These are phyloP conservation scores for Cercophora samala DNA, from an alignment of 495 filamentous ascomycete genomes.

Conservation along the genomic window DNA sequence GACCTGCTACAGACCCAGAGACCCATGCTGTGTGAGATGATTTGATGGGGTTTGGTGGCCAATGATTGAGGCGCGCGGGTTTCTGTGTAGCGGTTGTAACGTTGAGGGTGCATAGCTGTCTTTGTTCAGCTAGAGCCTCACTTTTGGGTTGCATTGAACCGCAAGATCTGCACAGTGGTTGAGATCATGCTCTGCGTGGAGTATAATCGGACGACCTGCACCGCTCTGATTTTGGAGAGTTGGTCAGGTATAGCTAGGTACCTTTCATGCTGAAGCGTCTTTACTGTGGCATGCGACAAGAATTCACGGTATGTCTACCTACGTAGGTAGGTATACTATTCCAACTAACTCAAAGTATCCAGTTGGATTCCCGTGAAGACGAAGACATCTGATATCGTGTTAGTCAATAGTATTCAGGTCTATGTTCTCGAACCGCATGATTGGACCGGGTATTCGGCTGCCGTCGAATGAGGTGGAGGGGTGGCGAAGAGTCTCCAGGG, in stretches of 20 bases:
- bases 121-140: slow-evolving; percentile 3
- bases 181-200: background rate
- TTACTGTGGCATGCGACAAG: too few relatives aligned
- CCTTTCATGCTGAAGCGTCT: too few relatives aligned
- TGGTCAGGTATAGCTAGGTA: too few relatives aligned
- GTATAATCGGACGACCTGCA: background rate
- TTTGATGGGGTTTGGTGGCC: background rate
- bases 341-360: too few relatives aligned
- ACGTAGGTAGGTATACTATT: too few relatives aligned
- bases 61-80: background rate
- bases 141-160: background rate
- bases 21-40: background rate
- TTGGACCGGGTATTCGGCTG: background rate
- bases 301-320: too few relatives aligned
- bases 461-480: background rate
- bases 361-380: too few relatives aligned
- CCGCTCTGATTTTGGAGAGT: too few relatives aligned
- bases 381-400: too few relatives aligned
- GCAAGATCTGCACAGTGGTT: background rate
- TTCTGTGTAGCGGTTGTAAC: background rate
- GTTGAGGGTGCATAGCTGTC: slow-evolving; percentile 6
- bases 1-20: background rate
- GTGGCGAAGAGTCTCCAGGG: background rate
- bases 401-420: background rate
- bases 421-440: background rate